phyloP scores from a whole-genome alignment of 139 green algal species.

The Closterium sp. region DNA sequence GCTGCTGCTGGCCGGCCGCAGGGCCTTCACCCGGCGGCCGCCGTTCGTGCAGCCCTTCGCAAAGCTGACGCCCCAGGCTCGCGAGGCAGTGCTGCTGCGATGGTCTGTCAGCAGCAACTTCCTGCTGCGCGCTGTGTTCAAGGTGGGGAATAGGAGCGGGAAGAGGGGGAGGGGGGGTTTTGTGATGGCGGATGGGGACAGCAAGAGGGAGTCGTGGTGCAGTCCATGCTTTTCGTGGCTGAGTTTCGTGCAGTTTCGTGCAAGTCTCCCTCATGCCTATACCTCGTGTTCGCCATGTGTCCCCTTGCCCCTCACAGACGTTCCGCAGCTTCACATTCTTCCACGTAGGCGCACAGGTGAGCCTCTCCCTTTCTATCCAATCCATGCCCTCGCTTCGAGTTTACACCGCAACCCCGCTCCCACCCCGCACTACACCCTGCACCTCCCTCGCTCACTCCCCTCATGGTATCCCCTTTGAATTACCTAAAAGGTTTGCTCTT shows the following conservation, averaged over 20 bases:
- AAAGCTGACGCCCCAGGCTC: constrained; percentile 7
- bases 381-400: not conserved
- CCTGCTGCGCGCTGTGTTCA: constrained; percentile 12
- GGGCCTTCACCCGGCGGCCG: not conserved
- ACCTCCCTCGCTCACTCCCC: not conserved
- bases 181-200: too few relatives aligned
- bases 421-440: too few relatives aligned
- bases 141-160: constrained; percentile 46
- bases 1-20: constrained; percentile 16
- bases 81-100: not conserved
- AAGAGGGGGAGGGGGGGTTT: not conserved
- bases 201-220: too few relatives aligned
- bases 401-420: too few relatives aligned
- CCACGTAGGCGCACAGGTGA: not conserved
- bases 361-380: not conserved
- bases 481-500: too few relatives aligned
- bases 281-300: too few relatives aligned
- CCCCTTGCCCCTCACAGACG: not conserved
- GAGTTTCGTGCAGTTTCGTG: too few relatives aligned
- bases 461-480: too few relatives aligned
- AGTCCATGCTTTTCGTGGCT: too few relatives aligned
- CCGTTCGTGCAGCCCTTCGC: constrained; percentile 19
- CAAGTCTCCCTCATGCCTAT: too few relatives aligned
- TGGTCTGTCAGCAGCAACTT: constrained; percentile 9
- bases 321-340: not conserved